These are phyloP conservation scores for Pachysolen tannophilus DNA, from an alignment of 805 yeast species.

Conservation along the genomic window DNA sequence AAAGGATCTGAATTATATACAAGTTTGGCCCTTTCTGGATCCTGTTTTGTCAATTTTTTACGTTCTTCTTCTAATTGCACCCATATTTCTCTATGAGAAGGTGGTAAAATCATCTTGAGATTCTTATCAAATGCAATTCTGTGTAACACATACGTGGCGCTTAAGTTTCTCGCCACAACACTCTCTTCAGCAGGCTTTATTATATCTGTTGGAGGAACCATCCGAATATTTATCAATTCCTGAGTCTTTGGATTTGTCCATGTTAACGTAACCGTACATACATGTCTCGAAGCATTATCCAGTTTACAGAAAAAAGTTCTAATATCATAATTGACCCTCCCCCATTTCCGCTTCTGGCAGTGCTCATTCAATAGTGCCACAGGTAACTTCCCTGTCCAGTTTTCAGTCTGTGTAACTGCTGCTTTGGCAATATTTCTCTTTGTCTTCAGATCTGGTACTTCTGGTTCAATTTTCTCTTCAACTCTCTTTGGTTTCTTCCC, in stretches of 20 bases:
- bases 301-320: too few species aligned
- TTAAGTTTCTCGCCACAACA: slow-evolving; percentile 81
- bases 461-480: slow-evolving; percentile 7
- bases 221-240: slow-evolving; percentile 48
- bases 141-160: slow-evolving; percentile 83
- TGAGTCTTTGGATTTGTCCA: slow-evolving; percentile 79
- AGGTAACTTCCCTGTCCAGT: slow-evolving; percentile 96
- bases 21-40: slow-evolving; percentile 39
- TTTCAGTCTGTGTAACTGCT: slow-evolving; percentile 57
- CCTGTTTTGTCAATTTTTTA: slow-evolving; percentile 33
- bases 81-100: slow-evolving; percentile 78
- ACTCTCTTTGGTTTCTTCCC: slow-evolving; percentile 8
- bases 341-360: slow-evolving; percentile 87
- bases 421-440: slow-evolving; percentile 24
- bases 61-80: slow-evolving; percentile 56
- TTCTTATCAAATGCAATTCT: slow-evolving; percentile 76
- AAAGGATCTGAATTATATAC: slow-evolving; percentile 75
- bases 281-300: slow-evolving; percentile 39
- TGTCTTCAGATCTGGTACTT: slow-evolving; percentile 6
- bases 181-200: slow-evolving; percentile 70
- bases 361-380: slow-evolving; percentile 79
- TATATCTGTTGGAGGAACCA: slow-evolving; percentile 43
- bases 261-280: slow-evolving; percentile 56
- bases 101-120: slow-evolving; percentile 80
- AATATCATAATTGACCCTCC: slow-evolving; percentile 74